Conservation (phyloP, 306 rosid genomes). For the Cyclanthera cordifolia region DNA sequence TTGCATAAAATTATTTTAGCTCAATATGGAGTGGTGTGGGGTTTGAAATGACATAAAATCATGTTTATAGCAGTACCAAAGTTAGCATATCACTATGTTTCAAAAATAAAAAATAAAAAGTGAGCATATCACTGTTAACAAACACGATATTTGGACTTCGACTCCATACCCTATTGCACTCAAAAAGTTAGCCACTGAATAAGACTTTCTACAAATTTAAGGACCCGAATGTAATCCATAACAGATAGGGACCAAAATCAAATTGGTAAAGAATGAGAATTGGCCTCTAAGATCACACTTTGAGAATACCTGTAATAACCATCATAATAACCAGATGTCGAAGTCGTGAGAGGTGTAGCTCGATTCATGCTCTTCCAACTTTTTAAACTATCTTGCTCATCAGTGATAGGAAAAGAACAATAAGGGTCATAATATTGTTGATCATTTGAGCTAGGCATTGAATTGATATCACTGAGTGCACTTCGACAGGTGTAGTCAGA, state of each 20-base stretch:
- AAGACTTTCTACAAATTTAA: no score
- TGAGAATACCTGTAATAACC: conserved; percentile 10
- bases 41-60: background rate
- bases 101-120: no score
- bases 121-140: no score
- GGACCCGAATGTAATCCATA: no score
- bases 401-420: conserved; percentile 30
- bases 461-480: conserved; percentile 40
- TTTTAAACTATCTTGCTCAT: conserved; percentile 26
- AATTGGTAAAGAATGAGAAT: background rate
- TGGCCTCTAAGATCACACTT: background rate
- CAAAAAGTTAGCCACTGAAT: no score
- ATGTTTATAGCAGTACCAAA: no score
- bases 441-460: conserved; percentile 43
- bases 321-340: conserved; percentile 4
- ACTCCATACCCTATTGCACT: no score
- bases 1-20: background rate
- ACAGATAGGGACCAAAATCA: background rate
- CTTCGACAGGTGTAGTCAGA: conserved; percentile 55
- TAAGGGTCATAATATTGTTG: conserved; percentile 38
- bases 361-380: conserved; percentile 23
- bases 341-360: background rate
- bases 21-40: no score
- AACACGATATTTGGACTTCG: no score
- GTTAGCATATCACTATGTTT: no score